Evolutionary conservation across 1,284 basidiomycete species (phyloP), one percentile per base, ranked within the genome.

Genomic region (Fomitopsis betulina): DNA sequence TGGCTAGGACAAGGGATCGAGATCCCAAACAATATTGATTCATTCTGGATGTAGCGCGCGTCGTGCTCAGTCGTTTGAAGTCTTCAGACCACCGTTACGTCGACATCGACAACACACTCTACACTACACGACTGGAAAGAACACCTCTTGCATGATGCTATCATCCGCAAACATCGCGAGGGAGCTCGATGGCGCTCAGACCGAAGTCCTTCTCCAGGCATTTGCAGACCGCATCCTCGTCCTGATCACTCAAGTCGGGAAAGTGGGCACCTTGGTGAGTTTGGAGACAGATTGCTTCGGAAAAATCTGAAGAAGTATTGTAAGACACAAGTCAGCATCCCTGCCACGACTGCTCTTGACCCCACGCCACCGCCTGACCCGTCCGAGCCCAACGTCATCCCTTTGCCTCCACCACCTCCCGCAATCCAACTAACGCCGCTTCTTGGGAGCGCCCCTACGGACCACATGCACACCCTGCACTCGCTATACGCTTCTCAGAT

Each of bases 401-500:
- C 72, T 21, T 77, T 94, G 3, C 90, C 93, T 1, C 75, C 79
- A 7, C 89, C 91, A 5, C 81, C 91, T 0, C 77, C 91, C 0
- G 84, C 87, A 2, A 85, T 93, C 55, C 80, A 88, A 54, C 77
- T 95, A 45, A 89, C 83, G 0, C 84, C 87, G 0, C 73, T 98
- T 32, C 79, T 98, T 27, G 96, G 95, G 38, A 82, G 78, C 60
- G 82, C 84, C 6, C 78, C 84, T 12, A 81, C 85, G 2, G 76
- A 83, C 52, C 82, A 87, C 58, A 68, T 84, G 58, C 84, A 86
- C 43, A 85, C 86, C 0, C 73, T 96, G 23, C 85, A 96, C 69
- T 86, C 88, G 43, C 78, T 96, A 0, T 97, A 96, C 70, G 86
- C 87, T 0, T 79, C 87, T 5, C 95, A 98, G 66, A 87, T 94